Conservation (phyloP, 1,284 basidiomycete species). For the Trametes pubescens region DNA sequence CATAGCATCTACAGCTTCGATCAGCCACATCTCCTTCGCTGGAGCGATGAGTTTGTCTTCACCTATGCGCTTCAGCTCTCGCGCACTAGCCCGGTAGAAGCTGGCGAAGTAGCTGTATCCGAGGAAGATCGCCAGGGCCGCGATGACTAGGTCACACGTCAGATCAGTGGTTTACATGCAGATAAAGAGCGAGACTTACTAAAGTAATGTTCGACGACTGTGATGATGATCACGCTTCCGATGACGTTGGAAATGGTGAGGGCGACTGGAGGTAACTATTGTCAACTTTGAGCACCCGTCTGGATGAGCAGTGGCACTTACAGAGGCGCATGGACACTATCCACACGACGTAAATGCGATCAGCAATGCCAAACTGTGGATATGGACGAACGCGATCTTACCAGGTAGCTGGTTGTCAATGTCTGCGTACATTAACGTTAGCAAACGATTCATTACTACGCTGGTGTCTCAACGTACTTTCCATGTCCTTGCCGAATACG, state of each 20-base stretch:
- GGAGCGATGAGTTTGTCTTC: slow-evolving; percentile 1
- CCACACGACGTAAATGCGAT: too few species aligned
- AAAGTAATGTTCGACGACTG: slow-evolving; percentile 78
- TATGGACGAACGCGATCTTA: slow-evolving; percentile 32
- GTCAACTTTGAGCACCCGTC: neutral
- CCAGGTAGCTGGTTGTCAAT: slow-evolving; percentile 69
- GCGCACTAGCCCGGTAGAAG: slow-evolving; percentile 73
- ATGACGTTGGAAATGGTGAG: slow-evolving; percentile 60
- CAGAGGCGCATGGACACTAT: slow-evolving; percentile 72
- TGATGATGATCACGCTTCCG: slow-evolving; percentile 71
- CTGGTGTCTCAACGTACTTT: slow-evolving; percentile 48
- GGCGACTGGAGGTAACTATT: slow-evolving; percentile 51
- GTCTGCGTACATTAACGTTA: slow-evolving; percentile 42
- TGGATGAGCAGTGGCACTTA: slow-evolving; percentile 41
- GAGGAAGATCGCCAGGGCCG: slow-evolving; percentile 54
- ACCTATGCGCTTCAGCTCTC: slow-evolving; percentile 78
- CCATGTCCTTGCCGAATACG: slow-evolving; percentile 71
- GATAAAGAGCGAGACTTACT: slow-evolving; percentile 45
- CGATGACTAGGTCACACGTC: slow-evolving; percentile 52
- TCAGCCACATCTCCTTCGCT: slow-evolving; percentile 24
- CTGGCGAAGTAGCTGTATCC: slow-evolving; percentile 64
- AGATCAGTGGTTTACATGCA: neutral
- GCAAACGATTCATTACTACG: too few species aligned
- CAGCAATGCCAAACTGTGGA: neutral
- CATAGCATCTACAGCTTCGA: slow-evolving; percentile 58